phyloP scores from a whole-genome alignment of 116 monocot species.

The Thalassia testudinum region DNA sequence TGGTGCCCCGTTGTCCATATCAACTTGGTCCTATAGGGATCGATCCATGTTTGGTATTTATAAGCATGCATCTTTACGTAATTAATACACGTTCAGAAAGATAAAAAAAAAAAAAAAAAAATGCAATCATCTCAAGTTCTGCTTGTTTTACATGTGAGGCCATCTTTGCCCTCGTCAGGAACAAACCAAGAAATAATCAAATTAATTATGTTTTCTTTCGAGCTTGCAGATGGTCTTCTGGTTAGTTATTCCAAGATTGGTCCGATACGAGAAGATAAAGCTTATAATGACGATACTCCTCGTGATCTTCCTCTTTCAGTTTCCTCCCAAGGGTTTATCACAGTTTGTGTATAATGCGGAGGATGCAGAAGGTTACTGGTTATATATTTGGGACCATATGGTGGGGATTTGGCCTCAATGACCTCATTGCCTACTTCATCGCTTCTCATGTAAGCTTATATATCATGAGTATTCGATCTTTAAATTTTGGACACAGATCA shows the following conservation, averaged over 20 bases:
- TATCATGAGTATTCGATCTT: too few species aligned
- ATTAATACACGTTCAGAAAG: too few species aligned
- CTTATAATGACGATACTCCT: constrained; percentile 34
- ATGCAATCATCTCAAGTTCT: too few species aligned
- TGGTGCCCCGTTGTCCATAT: too few species aligned
- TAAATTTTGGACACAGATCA: too few species aligned
- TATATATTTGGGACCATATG: constrained; percentile 79
- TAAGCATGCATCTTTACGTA: too few species aligned
- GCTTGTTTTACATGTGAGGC: too few species aligned
- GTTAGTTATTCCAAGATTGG: constrained; percentile 30
- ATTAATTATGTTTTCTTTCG: background rate
- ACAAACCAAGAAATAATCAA: background rate
- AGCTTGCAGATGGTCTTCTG: constrained; percentile 37
- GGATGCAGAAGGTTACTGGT: constrained; percentile 76
- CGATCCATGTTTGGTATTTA: too few species aligned
- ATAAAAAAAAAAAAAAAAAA: too few species aligned
- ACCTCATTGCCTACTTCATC: constrained; percentile 73
- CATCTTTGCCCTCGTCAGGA: background rate
- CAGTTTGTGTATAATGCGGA: constrained; percentile 42
- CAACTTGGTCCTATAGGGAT: too few species aligned
- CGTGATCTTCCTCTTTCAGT: constrained; percentile 44
- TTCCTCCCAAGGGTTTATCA: constrained; percentile 65
- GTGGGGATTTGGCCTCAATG: constrained; percentile 78
- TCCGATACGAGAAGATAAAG: constrained; percentile 35
- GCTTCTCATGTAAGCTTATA: constrained; percentile 55